Conservation (phyloP, 2,329 filamentous ascomycete genomes). For the Monilinia laxa region DNA sequence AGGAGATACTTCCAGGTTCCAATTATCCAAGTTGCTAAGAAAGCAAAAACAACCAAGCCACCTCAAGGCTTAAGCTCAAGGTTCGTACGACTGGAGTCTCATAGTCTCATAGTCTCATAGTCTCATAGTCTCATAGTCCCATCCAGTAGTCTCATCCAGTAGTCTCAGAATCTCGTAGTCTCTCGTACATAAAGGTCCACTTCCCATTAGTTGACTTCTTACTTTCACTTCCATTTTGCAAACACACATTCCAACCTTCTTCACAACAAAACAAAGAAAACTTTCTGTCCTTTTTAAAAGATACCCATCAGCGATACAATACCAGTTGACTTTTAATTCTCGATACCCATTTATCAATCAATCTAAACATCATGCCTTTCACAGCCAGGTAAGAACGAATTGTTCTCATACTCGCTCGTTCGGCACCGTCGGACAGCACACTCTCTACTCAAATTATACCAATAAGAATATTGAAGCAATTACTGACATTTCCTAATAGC, state of each 20-base stretch:
- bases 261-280: conserved; percentile 21
- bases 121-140: too few relatives aligned
- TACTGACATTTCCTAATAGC: conserved; percentile 44
- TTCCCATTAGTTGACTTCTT: not conserved
- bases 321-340: not conserved
- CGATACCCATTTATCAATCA: conserved; percentile 10
- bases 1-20: too few relatives aligned
- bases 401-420: not conserved
- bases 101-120: too few relatives aligned
- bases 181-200: conserved; percentile 20
- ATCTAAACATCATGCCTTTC: conserved; percentile 51
- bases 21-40: not conserved
- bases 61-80: not conserved
- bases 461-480: not conserved
- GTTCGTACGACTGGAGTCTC: too few relatives aligned
- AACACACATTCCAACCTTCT: conserved; percentile 18
- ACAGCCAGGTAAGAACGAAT: conserved; percentile 53
- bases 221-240: not conserved
- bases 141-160: too few relatives aligned
- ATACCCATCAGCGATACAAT: conserved; percentile 9
- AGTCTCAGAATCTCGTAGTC: too few relatives aligned
- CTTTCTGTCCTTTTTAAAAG: not conserved
- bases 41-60: not conserved
- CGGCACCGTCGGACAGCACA: not conserved
- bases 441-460: not conserved